Percentiles rank a stretch among this genome's conserved stretches.
These are phyloP conservation scores for Penicillium sp. DNA, from an alignment of 2,329 filamentous ascomycete genomes.

Conservation along the genomic window DNA sequence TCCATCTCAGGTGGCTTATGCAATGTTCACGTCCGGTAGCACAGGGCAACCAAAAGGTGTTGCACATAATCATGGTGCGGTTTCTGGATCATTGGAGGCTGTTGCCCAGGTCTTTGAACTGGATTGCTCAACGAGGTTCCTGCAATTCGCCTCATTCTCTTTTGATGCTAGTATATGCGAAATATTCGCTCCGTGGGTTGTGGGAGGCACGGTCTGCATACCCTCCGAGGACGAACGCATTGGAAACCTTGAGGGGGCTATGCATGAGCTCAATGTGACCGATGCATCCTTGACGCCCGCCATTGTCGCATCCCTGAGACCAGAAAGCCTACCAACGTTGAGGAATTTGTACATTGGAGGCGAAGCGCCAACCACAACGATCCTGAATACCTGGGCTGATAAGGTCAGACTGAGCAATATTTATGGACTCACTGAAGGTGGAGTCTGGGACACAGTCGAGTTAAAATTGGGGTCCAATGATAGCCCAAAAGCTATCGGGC, in stretches of 20 bases:
- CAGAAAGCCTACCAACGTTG: no score
- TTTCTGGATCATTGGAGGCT: not conserved
- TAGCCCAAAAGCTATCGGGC: no score
- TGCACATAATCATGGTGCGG: slow-evolving; percentile 34
- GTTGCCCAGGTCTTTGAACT: slow-evolving; percentile 21
- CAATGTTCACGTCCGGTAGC: slow-evolving; percentile 48
- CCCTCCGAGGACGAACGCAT: slow-evolving; percentile 12
- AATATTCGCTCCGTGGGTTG: slow-evolving; percentile 14
- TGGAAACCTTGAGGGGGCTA: slow-evolving; percentile 2
- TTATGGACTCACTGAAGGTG: no score
- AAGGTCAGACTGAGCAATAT: no score
- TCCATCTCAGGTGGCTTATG: not conserved
- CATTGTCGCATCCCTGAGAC: no score
- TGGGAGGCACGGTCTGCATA: slow-evolving; percentile 18
- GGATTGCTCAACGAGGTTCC: not conserved
- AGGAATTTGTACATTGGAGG: no score
- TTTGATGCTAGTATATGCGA: slow-evolving; percentile 21
- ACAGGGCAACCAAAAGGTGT: slow-evolving; percentile 50
- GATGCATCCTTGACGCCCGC: no score
- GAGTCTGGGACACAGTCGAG: no score
- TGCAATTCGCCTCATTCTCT: slow-evolving; percentile 19
- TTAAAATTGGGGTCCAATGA: no score
- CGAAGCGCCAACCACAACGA: no score
- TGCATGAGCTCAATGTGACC: not conserved
- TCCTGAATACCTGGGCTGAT: no score